Conservation (phyloP, 805 yeast genomes). For the Yarrowia sp. region DNA sequence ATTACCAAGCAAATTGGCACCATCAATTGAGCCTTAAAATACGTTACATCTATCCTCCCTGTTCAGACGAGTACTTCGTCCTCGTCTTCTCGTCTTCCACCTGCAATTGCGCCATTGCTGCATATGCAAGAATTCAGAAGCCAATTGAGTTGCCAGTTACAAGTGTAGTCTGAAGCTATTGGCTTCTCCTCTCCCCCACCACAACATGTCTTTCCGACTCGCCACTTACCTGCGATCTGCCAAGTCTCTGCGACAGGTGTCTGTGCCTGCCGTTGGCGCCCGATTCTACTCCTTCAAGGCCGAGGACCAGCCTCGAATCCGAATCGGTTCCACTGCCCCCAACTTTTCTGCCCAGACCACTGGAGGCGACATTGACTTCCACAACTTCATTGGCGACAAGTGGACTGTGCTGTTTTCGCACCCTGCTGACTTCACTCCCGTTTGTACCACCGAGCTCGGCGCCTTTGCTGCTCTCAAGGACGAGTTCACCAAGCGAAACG, state of each 20-base stretch:
- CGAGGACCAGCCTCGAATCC: slow-evolving; percentile 54
- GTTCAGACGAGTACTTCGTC: too few relatives aligned
- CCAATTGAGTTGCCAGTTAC: slow-evolving; percentile 10
- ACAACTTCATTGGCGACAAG: slow-evolving; percentile 80
- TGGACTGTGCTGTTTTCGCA: slow-evolving; percentile 93
- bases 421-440: slow-evolving; percentile 97
- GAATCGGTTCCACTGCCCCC: slow-evolving; percentile 88
- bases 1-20: too few relatives aligned
- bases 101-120: slow-evolving; percentile 37
- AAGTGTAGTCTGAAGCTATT: too few relatives aligned
- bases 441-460: slow-evolving; percentile 94
- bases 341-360: slow-evolving; percentile 85
- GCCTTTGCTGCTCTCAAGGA: slow-evolving; percentile 90
- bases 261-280: neutral
- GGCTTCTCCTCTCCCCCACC: neutral
- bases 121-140: neutral
- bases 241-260: slow-evolving; percentile 29
- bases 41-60: neutral
- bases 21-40: too few relatives aligned
- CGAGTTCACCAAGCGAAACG: slow-evolving; percentile 83
- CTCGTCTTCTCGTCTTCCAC: too few relatives aligned
- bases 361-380: slow-evolving; percentile 83
- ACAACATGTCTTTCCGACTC: slow-evolving; percentile 21
- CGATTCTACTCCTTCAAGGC: slow-evolving; percentile 43
- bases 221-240: slow-evolving; percentile 31